Evolutionary conservation across 331 rosid species (phyloP), one percentile per base, ranked within the genome.

Genomic region (Pyracantha coccinea): DNA sequence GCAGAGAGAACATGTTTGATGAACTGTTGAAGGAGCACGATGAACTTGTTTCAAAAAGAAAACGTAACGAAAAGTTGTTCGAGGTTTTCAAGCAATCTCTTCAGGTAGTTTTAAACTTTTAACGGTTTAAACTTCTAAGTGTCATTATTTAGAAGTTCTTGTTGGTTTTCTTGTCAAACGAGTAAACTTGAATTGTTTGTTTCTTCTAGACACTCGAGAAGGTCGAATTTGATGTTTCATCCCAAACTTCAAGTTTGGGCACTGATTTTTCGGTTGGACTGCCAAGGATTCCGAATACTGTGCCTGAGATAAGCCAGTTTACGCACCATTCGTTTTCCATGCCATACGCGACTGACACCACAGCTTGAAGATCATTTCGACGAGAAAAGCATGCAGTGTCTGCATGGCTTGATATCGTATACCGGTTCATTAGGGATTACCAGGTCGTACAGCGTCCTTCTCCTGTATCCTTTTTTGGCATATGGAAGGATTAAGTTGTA

Each of bases 1-100:
- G 78, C 81, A 81, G 85, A 66, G 78, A 77, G n/a, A 54, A 61
- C 55, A 72, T 72, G 45, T 81, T 77, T 72, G 78, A 72, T 20
- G 81, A 57, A 71, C 75, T 81, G 27, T 60, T 81, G 75, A 58
- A 66, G 61, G 81, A 81, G 75, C 53, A 72, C 5, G 78, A 67
- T 5, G 72, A 57, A 13, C 55, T 66, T 47, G 61, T 20, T 16
- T 63, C 27, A 59, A 72, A 77, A 77, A 77, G 78, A 41, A 81
- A 77, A 60, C 29, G 12, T 24, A 33, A n/a, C 23, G 31, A 32
- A 45, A 71, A 77, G 14, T 33, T 67, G 29, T 15, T 66, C 21
- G 15, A 6, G 44, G 72, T 81, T 50, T 35, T 81, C 55, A 65
- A 72, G 41, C 70, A 72, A 8, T 76, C 75, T 11, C 17, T 81